Evolutionary conservation across 1,284 basidiomycete genomes (phyloP).

Genomic region (Irpex lacteus): DNA sequence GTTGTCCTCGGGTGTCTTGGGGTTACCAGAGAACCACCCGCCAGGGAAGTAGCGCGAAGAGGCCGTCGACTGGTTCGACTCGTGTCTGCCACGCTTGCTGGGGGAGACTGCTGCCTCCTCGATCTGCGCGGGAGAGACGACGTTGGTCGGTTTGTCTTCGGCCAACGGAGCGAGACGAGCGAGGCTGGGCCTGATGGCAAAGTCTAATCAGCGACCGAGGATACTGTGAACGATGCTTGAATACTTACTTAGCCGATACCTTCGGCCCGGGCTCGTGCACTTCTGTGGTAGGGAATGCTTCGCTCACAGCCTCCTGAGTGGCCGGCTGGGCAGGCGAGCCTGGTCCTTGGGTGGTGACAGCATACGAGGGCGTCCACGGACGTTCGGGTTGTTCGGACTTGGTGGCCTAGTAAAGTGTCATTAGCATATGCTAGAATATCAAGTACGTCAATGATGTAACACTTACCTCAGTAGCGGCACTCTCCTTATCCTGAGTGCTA

Average conservation of each 20-base stretch:
- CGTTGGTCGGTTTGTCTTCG: conserved; percentile 15
- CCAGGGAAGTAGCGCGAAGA: conserved; percentile 52
- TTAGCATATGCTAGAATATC: background rate
- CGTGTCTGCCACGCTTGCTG: conserved; percentile 37
- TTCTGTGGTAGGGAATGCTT: conserved; percentile 28
- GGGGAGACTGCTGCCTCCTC: conserved; percentile 9
- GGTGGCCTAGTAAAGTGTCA: background rate
- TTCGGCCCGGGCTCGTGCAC: conserved; percentile 18
- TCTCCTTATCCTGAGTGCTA: background rate
- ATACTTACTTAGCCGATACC: conserved; percentile 27
- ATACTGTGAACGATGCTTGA: background rate
- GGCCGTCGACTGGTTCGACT: conserved; percentile 43
- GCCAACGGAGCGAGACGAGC: conserved; percentile 25
- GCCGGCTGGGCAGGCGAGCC: conserved; percentile 5
- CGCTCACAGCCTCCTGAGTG: conserved; percentile 8
- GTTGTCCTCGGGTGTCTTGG: conserved; percentile 34
- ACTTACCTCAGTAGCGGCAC: background rate
- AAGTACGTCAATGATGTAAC: background rate
- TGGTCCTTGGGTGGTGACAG: conserved; percentile 8
- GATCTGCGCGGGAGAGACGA: conserved; percentile 15
- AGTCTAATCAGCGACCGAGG: background rate
- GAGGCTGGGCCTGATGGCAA: conserved; percentile 24
- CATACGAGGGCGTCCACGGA: conserved; percentile 20
- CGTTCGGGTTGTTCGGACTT: conserved; percentile 4
- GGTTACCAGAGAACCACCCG: conserved; percentile 47